Percentiles rank a stretch among this genome's conserved stretches.
Conservation (phyloP, 345 rosid species). For the Salix purpurea region DNA sequence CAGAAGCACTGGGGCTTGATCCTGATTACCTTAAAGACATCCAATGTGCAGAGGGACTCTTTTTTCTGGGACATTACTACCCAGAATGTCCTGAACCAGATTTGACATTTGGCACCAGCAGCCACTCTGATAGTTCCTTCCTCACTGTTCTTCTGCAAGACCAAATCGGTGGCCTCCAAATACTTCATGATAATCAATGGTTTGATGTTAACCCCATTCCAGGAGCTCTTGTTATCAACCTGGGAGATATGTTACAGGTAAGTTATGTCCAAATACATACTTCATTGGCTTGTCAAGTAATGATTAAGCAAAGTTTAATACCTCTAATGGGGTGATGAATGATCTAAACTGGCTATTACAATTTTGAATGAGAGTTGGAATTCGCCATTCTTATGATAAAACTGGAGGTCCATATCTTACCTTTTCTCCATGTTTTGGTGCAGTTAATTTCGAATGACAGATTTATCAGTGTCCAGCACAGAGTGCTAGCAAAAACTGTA, state of each 20-base stretch:
- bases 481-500: background rate
- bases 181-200: slow-evolving; percentile 2
- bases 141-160: slow-evolving; percentile 5
- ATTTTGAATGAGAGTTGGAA: too few relatives aligned
- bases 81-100: slow-evolving; percentile 9
- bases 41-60: background rate
- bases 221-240: slow-evolving; percentile 1
- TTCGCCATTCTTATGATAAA: background rate
- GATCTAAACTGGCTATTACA: too few relatives aligned
- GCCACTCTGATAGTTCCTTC: slow-evolving; percentile 5
- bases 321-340: too few relatives aligned
- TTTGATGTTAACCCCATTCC: background rate
- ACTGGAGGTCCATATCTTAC: background rate
- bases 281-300: too few relatives aligned
- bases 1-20: slow-evolving; percentile 4
- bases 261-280: background rate
- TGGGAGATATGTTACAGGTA: slow-evolving; percentile 8
- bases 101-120: slow-evolving; percentile 1
- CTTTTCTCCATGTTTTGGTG: background rate
- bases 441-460: slow-evolving; percentile 3
- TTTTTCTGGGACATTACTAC: background rate
- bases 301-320: too few relatives aligned
- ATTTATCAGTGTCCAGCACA: background rate
- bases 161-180: slow-evolving; percentile 7
- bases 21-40: background rate